Base-by-base conservation (phyloP, 768 basidiomycete genomes). In the Multifurca ochricompacta region DNA sequence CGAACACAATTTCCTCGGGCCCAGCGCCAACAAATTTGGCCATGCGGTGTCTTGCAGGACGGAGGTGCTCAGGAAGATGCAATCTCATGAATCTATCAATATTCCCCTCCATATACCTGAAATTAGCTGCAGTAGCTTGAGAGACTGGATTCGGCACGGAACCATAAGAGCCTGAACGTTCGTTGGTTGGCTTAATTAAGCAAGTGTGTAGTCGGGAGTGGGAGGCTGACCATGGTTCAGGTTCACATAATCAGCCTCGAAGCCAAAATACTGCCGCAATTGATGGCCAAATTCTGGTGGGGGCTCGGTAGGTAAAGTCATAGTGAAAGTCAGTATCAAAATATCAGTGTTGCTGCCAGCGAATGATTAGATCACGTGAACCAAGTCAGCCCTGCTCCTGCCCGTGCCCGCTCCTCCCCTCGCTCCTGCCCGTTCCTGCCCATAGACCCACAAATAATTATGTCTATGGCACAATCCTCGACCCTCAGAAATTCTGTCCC, bases 241-340 rank as follows among this genome's bases (percentile, higher is more conserved):
- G 60, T 85, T 83, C 45, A 81, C 64, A 54, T 84, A 85, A 36
- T 73, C 71, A 4, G 80, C 71, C 37, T 81, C 77, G 21, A 86
- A 74, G 19, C 71, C 73, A 51, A 77, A 86, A 48, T 78, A 76
- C 42, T 76, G 73, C 50, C 73, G 76, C 60, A 78, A 65, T 5
- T 67, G 70, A 61, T 79, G 81, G 0, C 85, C 85, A 44, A 87
- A 85, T 1, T 68, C 53, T 13, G 79, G 75, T 0, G 73, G 73
- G 19, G 60, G 44, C 3, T 27, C n/a, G 1, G 10, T n/a, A 37
- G 41, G 48, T 2, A 19, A 23, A 5, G 36, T 6, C 54, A 50
- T 44, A 28, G 14, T 30, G 19, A 48, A 32, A 7, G 16, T 16
- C 27, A 35, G 11, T 14, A 46, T 36, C 9, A 40, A 19, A 21